Conservation (phyloP, 2,329 filamentous ascomycete species). For the Colletotrichum ledebouriae region DNA sequence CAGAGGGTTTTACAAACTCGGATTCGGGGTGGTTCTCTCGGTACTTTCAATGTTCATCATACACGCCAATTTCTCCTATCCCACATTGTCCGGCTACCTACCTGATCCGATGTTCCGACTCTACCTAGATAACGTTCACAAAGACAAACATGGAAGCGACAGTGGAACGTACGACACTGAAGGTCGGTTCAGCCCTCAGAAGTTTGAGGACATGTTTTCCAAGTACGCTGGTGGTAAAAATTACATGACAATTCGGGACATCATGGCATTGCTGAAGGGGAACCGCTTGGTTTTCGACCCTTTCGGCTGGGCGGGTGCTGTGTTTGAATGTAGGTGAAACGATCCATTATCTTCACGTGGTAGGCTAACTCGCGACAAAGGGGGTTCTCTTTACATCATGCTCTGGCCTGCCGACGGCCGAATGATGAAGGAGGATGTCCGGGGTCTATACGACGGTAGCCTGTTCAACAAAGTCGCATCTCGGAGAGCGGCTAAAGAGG, state of each 20-base stretch:
- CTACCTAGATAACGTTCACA: constrained; percentile 55
- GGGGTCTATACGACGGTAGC: constrained; percentile 46
- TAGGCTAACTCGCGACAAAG: constrained; percentile 29
- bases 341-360: rapidly evolving
- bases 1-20: constrained; percentile 54
- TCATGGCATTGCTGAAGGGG: constrained; percentile 54
- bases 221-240: constrained; percentile 60
- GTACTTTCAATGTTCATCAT: constrained; percentile 56
- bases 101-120: constrained; percentile 56
- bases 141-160: constrained; percentile 62
- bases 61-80: constrained; percentile 60
- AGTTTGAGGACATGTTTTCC: constrained; percentile 64
- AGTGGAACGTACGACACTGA: constrained; percentile 62
- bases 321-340: constrained; percentile 46
- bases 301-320: constrained; percentile 50
- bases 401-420: constrained; percentile 66
- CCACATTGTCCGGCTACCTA: constrained; percentile 53
- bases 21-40: constrained; percentile 56
- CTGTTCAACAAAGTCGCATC: constrained; percentile 33
- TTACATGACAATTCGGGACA: constrained; percentile 53
- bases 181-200: constrained; percentile 62
- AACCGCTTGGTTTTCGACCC: constrained; percentile 59
- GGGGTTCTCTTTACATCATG: constrained; percentile 60
- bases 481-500: not conserved
- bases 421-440: constrained; percentile 67